Conservation (phyloP, 257 asterid genomes). For the Lycium barbarum region DNA sequence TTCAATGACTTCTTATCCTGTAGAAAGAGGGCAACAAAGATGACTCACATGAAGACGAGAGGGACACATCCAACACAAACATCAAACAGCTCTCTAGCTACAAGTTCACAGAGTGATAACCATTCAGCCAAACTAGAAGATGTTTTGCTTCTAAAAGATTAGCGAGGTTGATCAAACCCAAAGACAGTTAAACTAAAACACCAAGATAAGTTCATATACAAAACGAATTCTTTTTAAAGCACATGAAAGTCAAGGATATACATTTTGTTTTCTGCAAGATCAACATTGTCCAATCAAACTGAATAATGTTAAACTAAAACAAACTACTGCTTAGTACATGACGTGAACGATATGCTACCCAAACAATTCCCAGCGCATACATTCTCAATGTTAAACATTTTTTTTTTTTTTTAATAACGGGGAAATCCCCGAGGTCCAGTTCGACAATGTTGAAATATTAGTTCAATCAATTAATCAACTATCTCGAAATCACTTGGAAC, state of each 20-base stretch:
- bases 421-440: too few relatives aligned
- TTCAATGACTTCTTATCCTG: conserved; percentile 90
- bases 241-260: neutral
- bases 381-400: neutral
- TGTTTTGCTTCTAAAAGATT: neutral
- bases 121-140: conserved; percentile 3
- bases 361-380: neutral
- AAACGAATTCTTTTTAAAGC: neutral
- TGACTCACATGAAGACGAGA: conserved; percentile 22
- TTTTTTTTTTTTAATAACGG: too few relatives aligned
- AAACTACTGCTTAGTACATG: neutral
- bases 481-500: too few relatives aligned
- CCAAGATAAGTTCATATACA: neutral
- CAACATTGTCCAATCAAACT: neutral
- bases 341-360: neutral
- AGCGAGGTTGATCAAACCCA: neutral
- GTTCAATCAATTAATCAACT: neutral
- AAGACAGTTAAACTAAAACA: neutral
- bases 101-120: neutral
- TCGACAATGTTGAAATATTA: too few relatives aligned
- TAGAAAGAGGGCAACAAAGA: conserved; percentile 20
- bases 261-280: neutral
- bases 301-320: neutral
- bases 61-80: neutral
- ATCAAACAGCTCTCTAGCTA: neutral